A percentile compares a stretch with the other conserved stretches of the same genome.
Evolutionary conservation across 2,329 filamentous ascomycete genomes (phyloP).

Genomic region (Delphinella strobiligena): DNA sequence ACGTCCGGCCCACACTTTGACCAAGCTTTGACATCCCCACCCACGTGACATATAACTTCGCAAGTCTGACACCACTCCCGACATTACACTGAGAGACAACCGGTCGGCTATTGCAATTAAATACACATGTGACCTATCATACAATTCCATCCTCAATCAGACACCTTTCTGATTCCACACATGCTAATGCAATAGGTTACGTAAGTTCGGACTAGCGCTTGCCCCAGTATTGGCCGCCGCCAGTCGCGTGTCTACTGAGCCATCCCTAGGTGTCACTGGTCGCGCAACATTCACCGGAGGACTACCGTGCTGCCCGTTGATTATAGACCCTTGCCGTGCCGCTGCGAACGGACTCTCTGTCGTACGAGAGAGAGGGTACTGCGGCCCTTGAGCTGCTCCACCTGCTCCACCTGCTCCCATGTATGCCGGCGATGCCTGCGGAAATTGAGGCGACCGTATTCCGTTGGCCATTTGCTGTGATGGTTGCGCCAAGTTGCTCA

Average conservation of each 20-base stretch:
- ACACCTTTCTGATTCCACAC: too few species aligned
- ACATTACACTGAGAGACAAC: too few species aligned
- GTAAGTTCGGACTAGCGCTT: constrained; percentile 36
- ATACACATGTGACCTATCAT: background rate
- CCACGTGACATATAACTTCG: background rate
- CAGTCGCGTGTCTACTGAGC: constrained; percentile 13
- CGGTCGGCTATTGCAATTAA: background rate
- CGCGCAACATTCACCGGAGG: constrained; percentile 2
- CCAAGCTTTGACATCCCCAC: background rate
- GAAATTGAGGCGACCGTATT: background rate
- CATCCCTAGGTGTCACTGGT: constrained; percentile 16
- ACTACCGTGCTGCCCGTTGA: constrained; percentile 1
- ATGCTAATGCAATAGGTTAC: constrained; percentile 34
- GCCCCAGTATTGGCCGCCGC: constrained; percentile 17
- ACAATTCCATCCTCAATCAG: background rate
- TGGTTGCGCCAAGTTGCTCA: background rate
- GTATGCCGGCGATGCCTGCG: background rate
- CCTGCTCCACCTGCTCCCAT: too few species aligned
- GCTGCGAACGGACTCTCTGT: constrained; percentile 10
- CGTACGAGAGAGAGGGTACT: background rate
- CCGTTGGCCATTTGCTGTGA: background rate
- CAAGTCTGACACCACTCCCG: too few species aligned
- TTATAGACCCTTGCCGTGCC: background rate
- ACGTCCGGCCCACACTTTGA: background rate
- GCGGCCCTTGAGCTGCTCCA: background rate